Conservation (phyloP, 495 filamentous ascomycete species). For the Usnea hakonensis region DNA sequence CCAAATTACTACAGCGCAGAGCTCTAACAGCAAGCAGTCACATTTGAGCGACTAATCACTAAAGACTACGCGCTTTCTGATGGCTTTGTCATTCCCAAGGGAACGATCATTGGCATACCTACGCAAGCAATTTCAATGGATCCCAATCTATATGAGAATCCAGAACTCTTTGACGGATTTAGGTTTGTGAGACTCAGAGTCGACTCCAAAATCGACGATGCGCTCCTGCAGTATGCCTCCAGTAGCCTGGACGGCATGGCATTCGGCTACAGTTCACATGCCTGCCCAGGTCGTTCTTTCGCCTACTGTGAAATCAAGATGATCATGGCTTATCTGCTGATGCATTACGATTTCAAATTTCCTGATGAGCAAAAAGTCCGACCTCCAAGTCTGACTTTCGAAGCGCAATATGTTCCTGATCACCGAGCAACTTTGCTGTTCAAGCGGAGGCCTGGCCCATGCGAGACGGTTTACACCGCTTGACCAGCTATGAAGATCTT, state of each 20-base stretch:
- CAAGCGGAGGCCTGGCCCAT: conserved; percentile 2
- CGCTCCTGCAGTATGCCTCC: not conserved
- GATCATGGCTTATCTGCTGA: conserved; percentile 24
- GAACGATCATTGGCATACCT: not conserved
- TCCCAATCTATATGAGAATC: conserved; percentile 1
- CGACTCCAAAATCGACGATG: not conserved
- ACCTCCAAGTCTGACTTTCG: conserved; percentile 20
- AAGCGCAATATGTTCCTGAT: conserved; percentile 3
- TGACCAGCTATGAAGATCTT: not conserved
- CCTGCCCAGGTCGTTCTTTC: conserved; percentile 26
- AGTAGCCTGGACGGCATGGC: conserved; percentile 7
- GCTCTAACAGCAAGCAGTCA: not conserved
- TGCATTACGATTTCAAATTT: conserved; percentile 26
- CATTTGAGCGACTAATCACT: not conserved
- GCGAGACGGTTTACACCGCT: not conserved
- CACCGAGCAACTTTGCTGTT: not conserved
- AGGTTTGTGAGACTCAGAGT: conserved; percentile 15
- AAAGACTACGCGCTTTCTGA: not conserved
- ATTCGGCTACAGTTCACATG: conserved; percentile 20
- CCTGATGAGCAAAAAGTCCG: conserved; percentile 24
- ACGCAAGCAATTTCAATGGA: not conserved
- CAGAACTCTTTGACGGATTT: conserved; percentile 5
- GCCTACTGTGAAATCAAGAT: conserved; percentile 27
- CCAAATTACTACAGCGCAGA: not conserved
- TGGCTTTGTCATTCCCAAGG: not conserved